phyloP scores from a whole-genome alignment of 1,284 basidiomycete species.

The Ceratobasidium sp. region DNA sequence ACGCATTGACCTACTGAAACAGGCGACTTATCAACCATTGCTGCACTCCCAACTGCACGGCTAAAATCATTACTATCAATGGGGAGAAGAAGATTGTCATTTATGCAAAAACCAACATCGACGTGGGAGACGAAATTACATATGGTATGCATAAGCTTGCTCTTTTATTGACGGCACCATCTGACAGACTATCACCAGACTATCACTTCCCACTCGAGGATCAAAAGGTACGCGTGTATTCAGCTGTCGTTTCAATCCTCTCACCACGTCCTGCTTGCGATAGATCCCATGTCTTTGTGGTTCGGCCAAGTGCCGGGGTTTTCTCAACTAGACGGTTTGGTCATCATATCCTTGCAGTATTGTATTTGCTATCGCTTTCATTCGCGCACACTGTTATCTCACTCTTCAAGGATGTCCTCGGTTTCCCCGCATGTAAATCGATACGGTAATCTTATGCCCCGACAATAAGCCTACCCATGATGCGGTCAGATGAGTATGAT shows the following conservation, averaged over 20 bases:
- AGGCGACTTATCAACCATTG: constrained; percentile 97
- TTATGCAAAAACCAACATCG: constrained; percentile 95
- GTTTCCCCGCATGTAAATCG: constrained; percentile 33
- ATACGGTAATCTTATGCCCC: constrained; percentile 38
- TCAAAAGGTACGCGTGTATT: constrained; percentile 68
- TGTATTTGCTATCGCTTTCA: constrained; percentile 41
- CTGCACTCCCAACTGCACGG: constrained; percentile 97
- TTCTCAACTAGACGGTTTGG: constrained; percentile 75
- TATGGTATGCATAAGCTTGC: constrained; percentile 68
- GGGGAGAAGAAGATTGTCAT: constrained; percentile 99
- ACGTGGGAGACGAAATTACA: constrained; percentile 94
- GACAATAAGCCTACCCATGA: constrained; percentile 8
- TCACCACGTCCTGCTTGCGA: constrained; percentile 51
- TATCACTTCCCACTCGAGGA: constrained; percentile 95
- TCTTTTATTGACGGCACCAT: background rate
- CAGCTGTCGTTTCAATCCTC: constrained; percentile 53
- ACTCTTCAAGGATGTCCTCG: constrained; percentile 24
- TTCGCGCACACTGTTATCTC: constrained; percentile 31
- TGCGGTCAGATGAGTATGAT: background rate
- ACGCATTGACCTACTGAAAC: constrained; percentile 25
- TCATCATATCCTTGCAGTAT: constrained; percentile 1
- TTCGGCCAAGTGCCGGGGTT: constrained; percentile 87
- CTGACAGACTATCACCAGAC: constrained; percentile 62
- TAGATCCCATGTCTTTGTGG: constrained; percentile 88
- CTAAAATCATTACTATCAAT: constrained; percentile 98